Evolutionary conservation across 352 stramenopile species (phyloP), one percentile per base, ranked within the genome.

Genomic region (Phytophthora ramorum): DNA sequence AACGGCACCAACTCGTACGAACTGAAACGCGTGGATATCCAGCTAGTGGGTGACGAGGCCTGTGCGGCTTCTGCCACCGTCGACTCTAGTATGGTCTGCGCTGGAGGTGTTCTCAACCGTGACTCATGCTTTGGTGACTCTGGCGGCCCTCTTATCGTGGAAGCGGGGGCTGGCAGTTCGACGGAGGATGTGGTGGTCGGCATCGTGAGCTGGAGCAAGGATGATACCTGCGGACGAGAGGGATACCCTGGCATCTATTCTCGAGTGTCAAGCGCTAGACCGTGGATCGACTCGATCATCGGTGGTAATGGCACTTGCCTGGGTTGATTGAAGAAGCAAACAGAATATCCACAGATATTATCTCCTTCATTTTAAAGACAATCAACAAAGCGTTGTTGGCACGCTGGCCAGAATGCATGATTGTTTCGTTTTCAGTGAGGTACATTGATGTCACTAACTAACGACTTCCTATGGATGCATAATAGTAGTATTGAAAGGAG

Each of bases 111-210:
- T 43, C 32, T 28, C 9, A 56, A 61, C 17, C 38, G 61, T 12
- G 63, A 90, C 52, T 78, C 81, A 30, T 90, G 81, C 67, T 70
- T 81, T 56, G 65, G 73, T 22, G 78, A 88, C 66, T 88, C 78
- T 7, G 78, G 81, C 3, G 78, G 74, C 5, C 78, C 78, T 3
- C 65, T 90, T 8, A 72, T 73, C 10, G 24, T 75, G 2, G 56
- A 72, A 45, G 26, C 48, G 24, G 17, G 10, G n/a, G 14, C 1
- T 20, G 26, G 1, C 3, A 57, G 63, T 26, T 37, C 17, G 10
- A 49, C 16, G 8, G 48, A 55, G 3, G 76, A 83, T 9, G 37
- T 69, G 1, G 30, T 82, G 6, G 38, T 90, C 4, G 78, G 81
- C 3, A 45, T 90, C 8, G 73, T 81, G 24, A 85, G 75, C 55